These are phyloP conservation scores for Davidsoniella neocaledoniae DNA, from an alignment of 2,329 filamentous ascomycete genomes.

Conservation along the genomic window DNA sequence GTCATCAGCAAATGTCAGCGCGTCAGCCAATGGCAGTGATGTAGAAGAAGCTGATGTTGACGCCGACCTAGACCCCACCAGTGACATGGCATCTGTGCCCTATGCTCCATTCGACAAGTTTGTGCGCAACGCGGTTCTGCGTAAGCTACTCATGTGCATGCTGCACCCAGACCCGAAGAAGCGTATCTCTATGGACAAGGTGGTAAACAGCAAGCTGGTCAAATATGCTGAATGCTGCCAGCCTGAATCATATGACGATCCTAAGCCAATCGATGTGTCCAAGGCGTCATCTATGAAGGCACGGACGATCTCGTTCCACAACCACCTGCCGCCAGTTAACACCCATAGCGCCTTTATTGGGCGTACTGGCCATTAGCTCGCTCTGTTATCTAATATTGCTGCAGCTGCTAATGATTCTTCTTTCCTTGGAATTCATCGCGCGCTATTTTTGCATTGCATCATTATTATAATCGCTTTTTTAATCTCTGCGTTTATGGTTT, in stretches of 20 bases:
- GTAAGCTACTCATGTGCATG: conserved; percentile 62
- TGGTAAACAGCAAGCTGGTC: conserved; percentile 55
- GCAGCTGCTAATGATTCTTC: neutral
- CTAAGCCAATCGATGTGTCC: conserved; percentile 36
- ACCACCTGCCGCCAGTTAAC: conserved; percentile 33
- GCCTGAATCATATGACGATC: conserved; percentile 51
- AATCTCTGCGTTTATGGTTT: neutral
- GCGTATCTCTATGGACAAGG: conserved; percentile 52
- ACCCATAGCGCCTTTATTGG: conserved; percentile 27
- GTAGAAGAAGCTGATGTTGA: neutral
- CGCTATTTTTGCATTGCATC: too few relatives aligned
- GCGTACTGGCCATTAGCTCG: conserved; percentile 1
- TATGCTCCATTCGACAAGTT: conserved; percentile 40
- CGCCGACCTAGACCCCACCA: conserved; percentile 20
- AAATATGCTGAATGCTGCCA: conserved; percentile 66
- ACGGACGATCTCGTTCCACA: conserved; percentile 41
- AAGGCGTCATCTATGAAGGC: conserved; percentile 33
- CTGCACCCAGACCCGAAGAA: conserved; percentile 59
- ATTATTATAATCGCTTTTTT: too few relatives aligned
- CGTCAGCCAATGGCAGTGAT: too few relatives aligned
- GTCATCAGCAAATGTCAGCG: too few relatives aligned
- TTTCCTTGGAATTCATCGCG: too few relatives aligned
- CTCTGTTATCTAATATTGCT: neutral
- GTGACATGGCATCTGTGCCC: conserved; percentile 25
- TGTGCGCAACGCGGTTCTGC: conserved; percentile 50